Evolutionary conservation across 768 basidiomycete species (phyloP).

Genomic region (Collybiopsis confluens): DNA sequence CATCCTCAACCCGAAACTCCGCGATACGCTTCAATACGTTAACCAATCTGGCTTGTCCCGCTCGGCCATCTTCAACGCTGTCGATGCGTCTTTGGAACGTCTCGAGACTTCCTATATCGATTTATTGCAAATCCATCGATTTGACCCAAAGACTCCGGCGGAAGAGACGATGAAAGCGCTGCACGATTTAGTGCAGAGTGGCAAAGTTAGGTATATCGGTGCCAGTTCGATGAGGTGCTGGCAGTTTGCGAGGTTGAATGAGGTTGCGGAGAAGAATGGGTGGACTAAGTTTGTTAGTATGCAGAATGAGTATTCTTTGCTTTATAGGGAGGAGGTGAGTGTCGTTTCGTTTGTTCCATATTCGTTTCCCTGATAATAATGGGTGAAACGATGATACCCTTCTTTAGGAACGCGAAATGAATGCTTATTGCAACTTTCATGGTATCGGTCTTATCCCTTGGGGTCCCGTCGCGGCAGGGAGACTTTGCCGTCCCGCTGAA

Average conservation of each 20-base stretch:
- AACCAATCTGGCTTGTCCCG: constrained; percentile 21
- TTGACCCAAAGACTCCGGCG: constrained; percentile 22
- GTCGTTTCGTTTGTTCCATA: no score
- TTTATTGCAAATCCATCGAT: constrained; percentile 35
- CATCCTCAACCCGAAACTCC: not conserved
- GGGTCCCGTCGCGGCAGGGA: constrained; percentile 27
- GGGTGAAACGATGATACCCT: not conserved
- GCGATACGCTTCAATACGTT: constrained; percentile 12
- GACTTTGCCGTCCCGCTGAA: not conserved
- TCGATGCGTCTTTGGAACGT: constrained; percentile 12
- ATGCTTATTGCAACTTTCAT: constrained; percentile 20
- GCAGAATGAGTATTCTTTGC: constrained; percentile 43
- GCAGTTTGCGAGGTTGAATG: constrained; percentile 35
- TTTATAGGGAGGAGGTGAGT: constrained; percentile 41
- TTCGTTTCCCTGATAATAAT: no score
- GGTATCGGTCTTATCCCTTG: constrained; percentile 40
- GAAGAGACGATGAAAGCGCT: constrained; percentile 39
- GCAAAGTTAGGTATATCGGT: constrained; percentile 34
- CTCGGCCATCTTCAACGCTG: constrained; percentile 18
- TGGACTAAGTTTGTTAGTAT: constrained; percentile 48
- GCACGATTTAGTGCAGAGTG: constrained; percentile 33
- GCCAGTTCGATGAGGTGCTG: constrained; percentile 30
- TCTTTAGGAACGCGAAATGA: constrained; percentile 33
- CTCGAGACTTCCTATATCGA: constrained; percentile 20
- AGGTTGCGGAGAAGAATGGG: constrained; percentile 30